These are phyloP conservation scores for Cyberlindnera misumaiensis DNA, from an alignment of 805 yeast genomes.

Conservation along the genomic window DNA sequence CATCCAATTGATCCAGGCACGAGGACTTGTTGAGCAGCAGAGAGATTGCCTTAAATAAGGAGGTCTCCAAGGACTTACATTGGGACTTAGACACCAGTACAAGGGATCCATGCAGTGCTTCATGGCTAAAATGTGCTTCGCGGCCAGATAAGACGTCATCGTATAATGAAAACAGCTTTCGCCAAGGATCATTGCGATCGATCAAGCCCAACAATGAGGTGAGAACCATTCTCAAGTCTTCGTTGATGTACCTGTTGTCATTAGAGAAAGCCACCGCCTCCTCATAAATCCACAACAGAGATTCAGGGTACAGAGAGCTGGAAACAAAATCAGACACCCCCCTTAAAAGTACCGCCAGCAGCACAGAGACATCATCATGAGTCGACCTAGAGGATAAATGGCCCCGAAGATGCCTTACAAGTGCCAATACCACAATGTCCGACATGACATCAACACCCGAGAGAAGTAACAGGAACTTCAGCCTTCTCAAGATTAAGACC, in stretches of 20 bases:
- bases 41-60: constrained; percentile 9
- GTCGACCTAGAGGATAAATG: constrained; percentile 16
- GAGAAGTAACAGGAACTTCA: constrained; percentile 31
- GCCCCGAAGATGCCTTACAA: constrained; percentile 1
- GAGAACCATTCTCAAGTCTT: background rate
- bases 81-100: constrained; percentile 6
- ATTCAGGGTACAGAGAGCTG: constrained; percentile 5
- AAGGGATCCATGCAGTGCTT: constrained; percentile 7
- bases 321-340: background rate
- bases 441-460: constrained; percentile 17
- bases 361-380: constrained; percentile 21
- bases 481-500: constrained; percentile 25
- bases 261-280: constrained; percentile 6
- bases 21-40: constrained; percentile 10
- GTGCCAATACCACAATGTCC: background rate
- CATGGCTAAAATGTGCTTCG: constrained; percentile 3
- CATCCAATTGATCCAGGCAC: constrained; percentile 2
- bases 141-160: constrained; percentile 3
- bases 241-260: background rate
- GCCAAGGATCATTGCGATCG: constrained; percentile 9
- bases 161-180: constrained; percentile 9
- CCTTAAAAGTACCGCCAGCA: constrained; percentile 20
- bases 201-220: constrained; percentile 1
- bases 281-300: constrained; percentile 20
- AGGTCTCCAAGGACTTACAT: background rate